Evolutionary conservation across 2,329 filamentous ascomycete genomes (phyloP), one percentile per base, ranked within the genome.

Genomic region (Lasiodiplodia gonubiensis): DNA sequence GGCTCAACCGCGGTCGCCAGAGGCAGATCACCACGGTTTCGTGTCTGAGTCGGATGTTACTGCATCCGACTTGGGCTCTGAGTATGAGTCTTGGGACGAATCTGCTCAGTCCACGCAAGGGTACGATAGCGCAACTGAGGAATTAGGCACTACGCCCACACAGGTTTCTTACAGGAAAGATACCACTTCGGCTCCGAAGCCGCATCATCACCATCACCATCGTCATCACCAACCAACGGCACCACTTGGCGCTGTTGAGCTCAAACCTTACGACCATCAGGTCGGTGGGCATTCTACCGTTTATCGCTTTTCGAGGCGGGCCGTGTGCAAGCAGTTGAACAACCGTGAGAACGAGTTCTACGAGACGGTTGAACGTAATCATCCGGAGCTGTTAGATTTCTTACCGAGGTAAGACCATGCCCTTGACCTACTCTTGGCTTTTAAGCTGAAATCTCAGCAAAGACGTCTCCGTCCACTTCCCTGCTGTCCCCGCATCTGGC

Each of bases 261-360:
- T 99, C 69, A 97, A 97, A 74, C 95, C 95, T 1, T 99, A 97
- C 80, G 92, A 93, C 71, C 95, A 99, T 80, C 95, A 99, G 80
- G 95, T 99, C 66, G 95, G 95, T 68, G 95, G 95, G 0, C 95
- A 99, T 78, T 97, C 93, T 7, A 97, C 94, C 0, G 87, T 99
- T 42, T 99, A 97, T 86, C 90, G 94, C 51, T 98, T 99, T 77
- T 98, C 95, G 21, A 90, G 93, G 71, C 88, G 94, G 73, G 95
- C 95, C 67, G 94, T 99, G 12, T 99, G 95, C 85, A 99, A 99
- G 80, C 93, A 97, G 80, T 86, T 99, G 75, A 99, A 97, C 79
- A 99, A 97, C 78, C 88, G 94, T 74, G 95, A 99, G 77, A 99
- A 99, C 79, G 93, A 97, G 80, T 99, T 99, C 77, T 99, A 99